phyloP scores from a whole-genome alignment of 768 basidiomycete genomes.

The Auriculariales sp. region DNA sequence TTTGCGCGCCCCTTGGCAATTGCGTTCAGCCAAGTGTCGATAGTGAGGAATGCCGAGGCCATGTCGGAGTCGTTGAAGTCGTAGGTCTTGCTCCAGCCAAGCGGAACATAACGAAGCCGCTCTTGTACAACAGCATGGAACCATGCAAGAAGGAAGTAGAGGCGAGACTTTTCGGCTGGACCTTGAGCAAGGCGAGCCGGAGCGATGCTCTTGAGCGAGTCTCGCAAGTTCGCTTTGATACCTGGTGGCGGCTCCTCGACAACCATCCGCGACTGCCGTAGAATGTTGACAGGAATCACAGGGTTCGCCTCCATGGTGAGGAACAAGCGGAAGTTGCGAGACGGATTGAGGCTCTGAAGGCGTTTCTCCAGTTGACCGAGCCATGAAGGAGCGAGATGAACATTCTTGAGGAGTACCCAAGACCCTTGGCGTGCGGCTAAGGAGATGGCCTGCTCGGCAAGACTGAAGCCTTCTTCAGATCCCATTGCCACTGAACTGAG shows the following conservation, averaged over 20 bases:
- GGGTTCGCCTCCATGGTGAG: constrained; percentile 96
- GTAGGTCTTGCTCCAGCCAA: constrained; percentile 94
- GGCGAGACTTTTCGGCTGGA: constrained; percentile 79
- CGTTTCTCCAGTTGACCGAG: constrained; percentile 93
- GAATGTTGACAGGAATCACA: constrained; percentile 88
- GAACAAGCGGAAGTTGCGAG: constrained; percentile 90
- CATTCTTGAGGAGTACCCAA: constrained; percentile 96
- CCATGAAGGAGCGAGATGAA: constrained; percentile 92
- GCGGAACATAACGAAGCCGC: constrained; percentile 85
- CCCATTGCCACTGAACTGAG: constrained; percentile 95
- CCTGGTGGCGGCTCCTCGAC: constrained; percentile 99
- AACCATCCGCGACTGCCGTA: constrained; percentile 87
- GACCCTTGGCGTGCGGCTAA: constrained; percentile 83
- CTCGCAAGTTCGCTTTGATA: constrained; percentile 88
- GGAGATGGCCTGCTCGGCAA: constrained; percentile 93
- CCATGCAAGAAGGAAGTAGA: constrained; percentile 96
- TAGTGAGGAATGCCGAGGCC: constrained; percentile 80
- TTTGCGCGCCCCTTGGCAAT: constrained; percentile 82
- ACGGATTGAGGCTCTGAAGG: constrained; percentile 77
- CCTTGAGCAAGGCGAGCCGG: constrained; percentile 64
- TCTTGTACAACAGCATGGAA: constrained; percentile 98
- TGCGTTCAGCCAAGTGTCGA: constrained; percentile 75
- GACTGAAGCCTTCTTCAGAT: constrained; percentile 89
- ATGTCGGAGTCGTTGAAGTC: constrained; percentile 99
- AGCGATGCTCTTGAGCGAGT: constrained; percentile 66